A percentile compares a stretch with the other conserved stretches of the same genome.
Evolutionary conservation across 2,329 filamentous ascomycete species (phyloP).

Genomic region (Cucurbitaria berberidis): DNA sequence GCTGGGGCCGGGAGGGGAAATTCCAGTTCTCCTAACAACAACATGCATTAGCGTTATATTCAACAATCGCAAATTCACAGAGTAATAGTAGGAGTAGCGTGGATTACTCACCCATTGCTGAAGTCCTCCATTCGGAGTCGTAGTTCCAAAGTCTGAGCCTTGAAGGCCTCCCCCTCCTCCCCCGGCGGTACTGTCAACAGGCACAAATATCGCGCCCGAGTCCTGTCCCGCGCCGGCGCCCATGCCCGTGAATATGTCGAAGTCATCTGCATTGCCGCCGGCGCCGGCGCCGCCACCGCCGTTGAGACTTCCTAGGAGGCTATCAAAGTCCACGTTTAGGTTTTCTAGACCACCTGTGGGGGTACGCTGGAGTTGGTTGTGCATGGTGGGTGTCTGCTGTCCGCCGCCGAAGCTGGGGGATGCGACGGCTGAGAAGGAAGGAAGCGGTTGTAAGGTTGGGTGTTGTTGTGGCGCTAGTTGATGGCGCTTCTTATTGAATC

Average conservation of each 20-base stretch:
- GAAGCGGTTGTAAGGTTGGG: conserved; percentile 34
- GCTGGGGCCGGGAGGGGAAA: conserved; percentile 29
- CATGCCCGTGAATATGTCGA: conserved; percentile 35
- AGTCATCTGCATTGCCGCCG: conserved; percentile 21
- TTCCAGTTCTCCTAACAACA: conserved; percentile 39
- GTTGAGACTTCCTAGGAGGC: conserved; percentile 35
- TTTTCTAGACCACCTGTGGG: conserved; percentile 31
- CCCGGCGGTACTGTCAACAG: conserved; percentile 34
- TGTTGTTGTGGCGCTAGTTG: conserved; percentile 34
- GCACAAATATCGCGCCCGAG: conserved; percentile 45
- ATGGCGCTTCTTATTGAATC: conserved; percentile 39
- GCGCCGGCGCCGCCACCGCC: conserved; percentile 10
- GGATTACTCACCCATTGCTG: conserved; percentile 41
- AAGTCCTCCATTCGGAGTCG: conserved; percentile 35
- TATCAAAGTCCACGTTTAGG: conserved; percentile 43
- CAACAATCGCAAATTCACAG: too few relatives aligned
- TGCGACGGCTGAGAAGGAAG: conserved; percentile 19
- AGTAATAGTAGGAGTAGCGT: too few relatives aligned
- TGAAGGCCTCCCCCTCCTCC: not conserved
- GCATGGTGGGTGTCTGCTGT: conserved; percentile 15
- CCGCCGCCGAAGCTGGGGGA: conserved; percentile 1
- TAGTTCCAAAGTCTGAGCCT: conserved; percentile 25
- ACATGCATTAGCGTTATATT: too few relatives aligned
- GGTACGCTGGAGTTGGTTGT: conserved; percentile 30
- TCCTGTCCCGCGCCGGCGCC: conserved; percentile 28